Evolutionary conservation across 805 yeast genomes (phyloP), one percentile per base, ranked within the genome.

Genomic region (Candida andamanensis): DNA sequence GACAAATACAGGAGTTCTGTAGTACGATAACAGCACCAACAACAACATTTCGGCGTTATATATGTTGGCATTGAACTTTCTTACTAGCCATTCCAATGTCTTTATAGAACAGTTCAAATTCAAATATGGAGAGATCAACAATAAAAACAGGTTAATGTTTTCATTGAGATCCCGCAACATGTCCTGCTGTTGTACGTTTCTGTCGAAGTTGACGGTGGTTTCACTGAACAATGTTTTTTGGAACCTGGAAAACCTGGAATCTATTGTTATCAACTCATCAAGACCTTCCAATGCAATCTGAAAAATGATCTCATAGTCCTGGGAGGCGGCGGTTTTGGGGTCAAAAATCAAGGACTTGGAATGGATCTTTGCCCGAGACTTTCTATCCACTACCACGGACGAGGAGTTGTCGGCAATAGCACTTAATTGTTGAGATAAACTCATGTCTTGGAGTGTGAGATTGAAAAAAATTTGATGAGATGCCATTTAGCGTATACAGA

Each of bases 61-160:
- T 29, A 84, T 67, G 52, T 92, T 89, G 44, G 86, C 76, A 50
- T 86, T 80, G 63, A 79, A 92, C 46, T 97, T 74, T 62, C 98
- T 80, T 13, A 92, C 80, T 15, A 89, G 75, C 98, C 98, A 92
- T 63, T 92, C 98, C 9, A 86, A 67, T 4, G 96, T 90, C 46
- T 80, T 79, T 30, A 85, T 49, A 3, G 96, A 72, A 15, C 94
- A 85, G 15, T 78, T 71, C 32, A 87, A 60, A 41, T 77, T 72
- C 72, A 90, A 77, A 54, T 78, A 79, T 2, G 94, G 85, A 3
- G 94, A 79, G 7, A 79, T 66, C 44, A 90, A 65, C 37, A 80
- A 69, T 39, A 92, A 60, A 50, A 85, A 90, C 9, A 79, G 79
- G 38, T 76, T 74, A 31, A 90, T 74, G 18, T 92, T 89, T 36